A percentile compares a stretch with the other conserved stretches of the same genome.
Evolutionary conservation across 768 basidiomycete species (phyloP).

Genomic region (Postia placenta): DNA sequence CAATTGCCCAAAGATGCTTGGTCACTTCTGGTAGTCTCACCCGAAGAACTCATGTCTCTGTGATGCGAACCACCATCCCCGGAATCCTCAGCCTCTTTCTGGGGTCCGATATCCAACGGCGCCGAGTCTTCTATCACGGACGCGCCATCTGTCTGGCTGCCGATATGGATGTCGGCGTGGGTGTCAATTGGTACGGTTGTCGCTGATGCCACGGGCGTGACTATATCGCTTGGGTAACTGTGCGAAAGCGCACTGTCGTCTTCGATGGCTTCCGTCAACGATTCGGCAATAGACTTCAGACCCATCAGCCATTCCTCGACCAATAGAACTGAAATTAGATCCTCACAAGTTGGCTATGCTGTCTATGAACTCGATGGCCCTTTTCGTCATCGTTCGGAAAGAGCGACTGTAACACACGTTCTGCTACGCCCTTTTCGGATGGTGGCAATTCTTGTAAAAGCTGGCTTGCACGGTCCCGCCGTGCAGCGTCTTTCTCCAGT

Average conservation of each 20-base stretch:
- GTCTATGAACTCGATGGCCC: constrained; percentile 44
- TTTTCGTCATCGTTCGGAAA: constrained; percentile 45
- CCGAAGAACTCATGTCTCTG: constrained; percentile 2
- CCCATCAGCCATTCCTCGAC: no score
- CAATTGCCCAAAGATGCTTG: constrained; percentile 52
- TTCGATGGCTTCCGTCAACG: constrained; percentile 38
- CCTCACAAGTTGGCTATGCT: constrained; percentile 56
- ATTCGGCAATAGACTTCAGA: constrained; percentile 39
- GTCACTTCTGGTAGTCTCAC: constrained; percentile 22
- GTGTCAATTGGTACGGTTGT: background rate
- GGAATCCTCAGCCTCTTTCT: background rate
- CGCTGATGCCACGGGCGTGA: background rate
- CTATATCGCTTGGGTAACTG: constrained; percentile 2
- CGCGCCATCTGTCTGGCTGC: background rate
- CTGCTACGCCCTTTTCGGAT: constrained; percentile 63
- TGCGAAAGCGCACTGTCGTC: constrained; percentile 41
- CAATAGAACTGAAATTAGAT: background rate
- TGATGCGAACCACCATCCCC: background rate
- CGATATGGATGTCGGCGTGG: background rate
- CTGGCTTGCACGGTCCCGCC: constrained; percentile 45
- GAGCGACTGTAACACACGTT: constrained; percentile 58
- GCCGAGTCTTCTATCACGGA: background rate
- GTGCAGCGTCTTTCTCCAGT: constrained; percentile 53
- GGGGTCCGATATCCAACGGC: background rate
- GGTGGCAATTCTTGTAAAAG: constrained; percentile 50